Evolutionary conservation across 305 asterid species (phyloP), one percentile per base, ranked within the genome.

Genomic region (Fraxinus ornus): DNA sequence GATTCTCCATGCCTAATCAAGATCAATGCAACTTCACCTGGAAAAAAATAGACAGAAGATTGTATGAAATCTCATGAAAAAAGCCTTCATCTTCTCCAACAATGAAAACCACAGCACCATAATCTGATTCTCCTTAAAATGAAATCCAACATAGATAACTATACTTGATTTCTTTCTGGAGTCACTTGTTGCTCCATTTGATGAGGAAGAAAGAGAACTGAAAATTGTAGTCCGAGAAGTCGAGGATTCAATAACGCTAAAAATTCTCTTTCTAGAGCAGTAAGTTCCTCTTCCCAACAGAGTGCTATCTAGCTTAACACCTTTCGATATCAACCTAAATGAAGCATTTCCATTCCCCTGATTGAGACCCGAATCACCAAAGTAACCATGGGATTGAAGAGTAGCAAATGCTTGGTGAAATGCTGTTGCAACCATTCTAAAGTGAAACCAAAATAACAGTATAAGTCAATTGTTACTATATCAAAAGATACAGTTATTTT

Each of bases 1-100:
- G 99, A 94, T 86, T 95, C 98, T 0, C 99, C 99, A 22, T 95
- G 99, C 89, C 99, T 90, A 74, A 95, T 93, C 84, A 95, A 89
- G 87, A 95, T 90, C 87, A 96, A 81, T 37, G 98, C 95, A 85
- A 94, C 94, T 91, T 95, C 99, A 82, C 85, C 98, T 96, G 88
- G 8, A 24, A 64, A 72, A 68, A 26, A 5, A 28, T 55, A 64
- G 19, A 35, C 26, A 9, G 1, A 26, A 35, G 47, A 62, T n/a
- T 6, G 7, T 30, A 13, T 30, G 41, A 70, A 30, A 37, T 76
- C 6, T 39, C 2, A 49, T 3, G 21, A 66, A 81, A 8, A 15
- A 78, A 77, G 5, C 2, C 21, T 10, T 36, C n/a, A 35, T 35
- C 21, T 10, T 30, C 76, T 36, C 66, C 10, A 33, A 15, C 66